Base-by-base conservation (phyloP, 2,329 filamentous ascomycete genomes). In the Botrytis elliptica region DNA sequence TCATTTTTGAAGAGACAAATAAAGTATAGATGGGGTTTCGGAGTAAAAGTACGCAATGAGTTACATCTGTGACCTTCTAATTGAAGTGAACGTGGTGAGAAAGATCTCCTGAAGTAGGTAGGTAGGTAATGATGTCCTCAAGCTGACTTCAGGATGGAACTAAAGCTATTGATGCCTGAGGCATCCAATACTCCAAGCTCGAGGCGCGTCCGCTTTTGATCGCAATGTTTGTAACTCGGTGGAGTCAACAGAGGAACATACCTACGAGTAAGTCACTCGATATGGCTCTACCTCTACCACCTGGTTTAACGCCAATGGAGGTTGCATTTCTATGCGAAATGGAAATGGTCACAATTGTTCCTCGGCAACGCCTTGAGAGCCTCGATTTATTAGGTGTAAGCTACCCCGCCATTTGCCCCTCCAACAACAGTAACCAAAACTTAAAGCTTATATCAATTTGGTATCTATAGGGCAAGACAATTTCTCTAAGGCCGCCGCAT, bases 241-340 rank as follows among this genome's bases (percentile, higher is more conserved):
- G 14, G 8, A 67, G 22, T 65, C 64, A 55, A n/a, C 52, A 64
- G 25, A 55, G 33, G 25, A 25, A 65, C 49, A 65, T 65, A 67
- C 6, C 3, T 4, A 29, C 29, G 29, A 29, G 29, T 29, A 33
- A 14, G 49, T 55, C 16, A 44, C 55, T 46, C 22, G 74, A 42
- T 64, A 82, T 82, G 81, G 80, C 80, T 42, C 76, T 81, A 66
- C 80, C 81, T 60, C 74, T 81, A 46, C 78, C 78, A 8, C 71
- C 79, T 12, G 84, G 91, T 82, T 88, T 98, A 63, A 92, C 93
- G 79, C 94, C 96, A 74, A 87, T 93, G 76, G 96, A 99, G 84
- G 92, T 97, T 64, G 93, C 94, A 69, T 99, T 98, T 81, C 86
- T 98, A 42, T 97, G 95, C 83, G 96, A 99, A 85, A 98, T 98